These are phyloP conservation scores for Bretschneidera sinensis DNA, from an alignment of 345 rosid species.

Conservation along the genomic window DNA sequence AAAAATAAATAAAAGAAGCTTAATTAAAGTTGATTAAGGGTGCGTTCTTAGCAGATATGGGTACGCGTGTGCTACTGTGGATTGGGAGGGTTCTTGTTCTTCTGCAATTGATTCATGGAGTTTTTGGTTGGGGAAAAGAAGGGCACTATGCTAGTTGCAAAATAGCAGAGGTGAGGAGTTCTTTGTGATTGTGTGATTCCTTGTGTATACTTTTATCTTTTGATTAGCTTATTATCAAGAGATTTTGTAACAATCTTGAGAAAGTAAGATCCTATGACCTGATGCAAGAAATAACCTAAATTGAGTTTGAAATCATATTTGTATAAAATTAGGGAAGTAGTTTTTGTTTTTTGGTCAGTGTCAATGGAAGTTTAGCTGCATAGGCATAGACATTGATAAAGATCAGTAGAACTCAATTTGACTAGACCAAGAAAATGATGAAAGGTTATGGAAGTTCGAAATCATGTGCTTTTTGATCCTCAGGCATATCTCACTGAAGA, in stretches of 20 bases:
- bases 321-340: background rate
- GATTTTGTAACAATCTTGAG: background rate
- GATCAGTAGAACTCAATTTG: background rate
- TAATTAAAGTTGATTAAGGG: background rate
- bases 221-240: background rate
- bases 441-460: background rate
- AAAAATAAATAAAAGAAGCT: too few species aligned
- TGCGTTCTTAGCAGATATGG: slow-evolving; percentile 14
- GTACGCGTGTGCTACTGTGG: slow-evolving; percentile 30
- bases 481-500: slow-evolving; percentile 67
- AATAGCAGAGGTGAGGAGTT: slow-evolving; percentile 65
- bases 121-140: slow-evolving; percentile 74
- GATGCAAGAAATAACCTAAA: background rate
- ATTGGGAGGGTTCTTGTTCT: slow-evolving; percentile 34
- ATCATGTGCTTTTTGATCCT: background rate
- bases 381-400: background rate
- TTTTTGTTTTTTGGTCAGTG: background rate
- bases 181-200: background rate
- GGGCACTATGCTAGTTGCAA: slow-evolving; percentile 78
- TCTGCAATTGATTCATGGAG: slow-evolving; percentile 51
- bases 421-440: background rate
- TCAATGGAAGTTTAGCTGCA: background rate
- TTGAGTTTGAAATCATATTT: background rate
- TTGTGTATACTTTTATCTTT: background rate
- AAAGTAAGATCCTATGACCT: slow-evolving; percentile 1